Base-by-base conservation (phyloP, 768 basidiomycete genomes). In the Steccherinum ochraceum region DNA sequence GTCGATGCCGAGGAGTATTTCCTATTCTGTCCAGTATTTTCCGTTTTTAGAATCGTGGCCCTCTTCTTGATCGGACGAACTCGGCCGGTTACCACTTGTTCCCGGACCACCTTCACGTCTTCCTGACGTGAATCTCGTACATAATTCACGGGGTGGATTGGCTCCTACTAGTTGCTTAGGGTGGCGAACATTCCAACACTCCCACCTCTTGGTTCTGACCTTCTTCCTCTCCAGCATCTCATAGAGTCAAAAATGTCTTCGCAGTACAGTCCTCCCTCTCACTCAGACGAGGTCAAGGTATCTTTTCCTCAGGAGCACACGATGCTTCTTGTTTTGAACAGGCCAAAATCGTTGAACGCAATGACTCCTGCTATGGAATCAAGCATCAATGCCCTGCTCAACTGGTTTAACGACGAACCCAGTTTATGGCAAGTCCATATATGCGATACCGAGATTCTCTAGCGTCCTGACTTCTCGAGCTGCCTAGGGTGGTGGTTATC, bases 331-430 rank as follows among this genome's bases (percentile, higher is more conserved):
- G 73, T 76, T 12, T 62, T 85, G 54, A 92, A 92, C 67, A 75
- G 89, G 5, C 88, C 89, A 0, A 71, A 73, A 48, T 64, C 74
- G 4, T 76, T 89, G 61, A 92, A 93, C 59, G 87, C 91, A 1
- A 78, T 93, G 73, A 80, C 80, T 0, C 76, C 78, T 5, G 69
- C 65, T 4, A 80, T 90, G 74, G 59, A 69, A 13, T 56, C 63
- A 1, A 84, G 84, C 63, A 61, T 89, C 23, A 65, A 72, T 30
- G 54, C 46, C 1, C 59, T 84, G 3, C 63, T 90, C 24, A 71
- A 79, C 52, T 90, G 87, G 86, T 89, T 90, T 58, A 85, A 89
- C 55, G 67, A 75, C 1, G 85, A 89, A 48, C 74, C 84, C 13
- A 68, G 69, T 45, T 65, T 90, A n/a, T 91, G 89, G 89, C 87